Evolutionary conservation across 1,284 basidiomycete species (phyloP).

Genomic region (Naganishia sp.): DNA sequence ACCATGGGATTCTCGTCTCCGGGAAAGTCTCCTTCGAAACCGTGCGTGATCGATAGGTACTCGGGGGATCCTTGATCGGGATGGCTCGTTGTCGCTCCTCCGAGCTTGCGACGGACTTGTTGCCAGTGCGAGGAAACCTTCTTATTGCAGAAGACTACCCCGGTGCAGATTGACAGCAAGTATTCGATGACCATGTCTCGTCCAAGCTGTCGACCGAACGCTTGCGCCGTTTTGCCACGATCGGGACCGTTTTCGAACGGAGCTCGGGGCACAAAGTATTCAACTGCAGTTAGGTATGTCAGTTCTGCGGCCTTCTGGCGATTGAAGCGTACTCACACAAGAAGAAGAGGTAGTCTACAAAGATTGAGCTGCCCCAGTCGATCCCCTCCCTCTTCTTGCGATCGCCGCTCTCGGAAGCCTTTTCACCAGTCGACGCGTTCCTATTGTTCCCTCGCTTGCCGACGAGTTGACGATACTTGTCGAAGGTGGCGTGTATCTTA

Average conservation of each 20-base stretch:
- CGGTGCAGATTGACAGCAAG: not conserved
- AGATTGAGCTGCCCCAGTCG: not conserved
- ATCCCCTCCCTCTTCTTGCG: not conserved
- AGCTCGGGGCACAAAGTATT: not conserved
- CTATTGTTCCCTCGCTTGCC: not conserved
- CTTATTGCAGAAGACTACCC: not conserved
- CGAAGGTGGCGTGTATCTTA: not conserved
- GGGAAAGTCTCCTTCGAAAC: slow-evolving; percentile 1
- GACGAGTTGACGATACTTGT: not conserved
- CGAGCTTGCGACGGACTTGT: not conserved
- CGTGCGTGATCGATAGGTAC: not conserved
- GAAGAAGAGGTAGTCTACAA: slow-evolving; percentile 8
- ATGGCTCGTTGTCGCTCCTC: not conserved
- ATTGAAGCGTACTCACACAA: not conserved
- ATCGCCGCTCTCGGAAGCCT: not conserved
- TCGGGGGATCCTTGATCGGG: not conserved
- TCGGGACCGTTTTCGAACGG: not conserved
- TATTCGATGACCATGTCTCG: not conserved
- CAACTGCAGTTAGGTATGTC: not conserved
- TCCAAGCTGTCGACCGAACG: not conserved
- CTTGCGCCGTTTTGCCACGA: not conserved
- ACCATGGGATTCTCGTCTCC: slow-evolving; percentile 6
- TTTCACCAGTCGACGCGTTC: not conserved
- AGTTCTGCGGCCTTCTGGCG: not conserved
- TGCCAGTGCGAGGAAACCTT: not conserved